Percentiles rank a stretch among this genome's conserved stretches.
These are phyloP conservation scores for Paramecium sonneborni DNA, from an alignment of 73 alveolate genomes.

Conservation along the genomic window DNA sequence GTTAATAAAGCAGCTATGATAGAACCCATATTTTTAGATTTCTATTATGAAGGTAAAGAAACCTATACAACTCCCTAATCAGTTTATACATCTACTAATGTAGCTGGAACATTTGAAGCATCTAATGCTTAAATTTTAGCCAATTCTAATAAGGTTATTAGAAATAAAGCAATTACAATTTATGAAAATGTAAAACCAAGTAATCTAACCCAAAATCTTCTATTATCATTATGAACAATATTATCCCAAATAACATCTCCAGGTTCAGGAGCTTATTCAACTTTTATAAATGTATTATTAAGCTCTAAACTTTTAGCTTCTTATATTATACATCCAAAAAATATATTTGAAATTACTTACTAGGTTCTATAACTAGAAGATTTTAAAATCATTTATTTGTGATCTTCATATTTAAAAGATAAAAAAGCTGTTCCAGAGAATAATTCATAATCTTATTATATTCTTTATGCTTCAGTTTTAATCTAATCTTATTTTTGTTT, in stretches of 20 bases:
- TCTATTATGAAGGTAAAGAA: neutral
- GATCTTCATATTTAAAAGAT: conserved; percentile 60
- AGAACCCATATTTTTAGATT: neutral
- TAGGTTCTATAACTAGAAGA: conserved; percentile 1
- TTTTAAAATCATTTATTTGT: conserved; percentile 15
- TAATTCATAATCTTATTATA: neutral
- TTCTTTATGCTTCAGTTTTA: neutral
- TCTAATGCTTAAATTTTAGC: conserved; percentile 36
- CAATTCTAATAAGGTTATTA: neutral
- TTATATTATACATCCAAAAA: conserved; percentile 27
- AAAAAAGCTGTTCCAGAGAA: conserved; percentile 56
- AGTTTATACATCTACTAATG: conserved; percentile 7
- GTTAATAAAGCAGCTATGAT: conserved; percentile 43
- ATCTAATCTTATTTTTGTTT: neutral
- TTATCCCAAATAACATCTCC: conserved; percentile 62
- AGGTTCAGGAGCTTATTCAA: conserved; percentile 74
- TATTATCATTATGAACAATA: conserved; percentile 18
- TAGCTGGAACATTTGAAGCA: neutral
- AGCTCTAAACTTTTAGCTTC: neutral
- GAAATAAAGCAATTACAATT: neutral
- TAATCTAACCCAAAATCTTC: conserved; percentile 30
- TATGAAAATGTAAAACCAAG: conserved; percentile 42
- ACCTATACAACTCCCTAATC: neutral
- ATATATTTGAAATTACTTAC: neutral
- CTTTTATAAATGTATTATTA: neutral